Evolutionary conservation across 805 yeast genomes (phyloP).

Genomic region (Kodamaea kakaduensis): DNA sequence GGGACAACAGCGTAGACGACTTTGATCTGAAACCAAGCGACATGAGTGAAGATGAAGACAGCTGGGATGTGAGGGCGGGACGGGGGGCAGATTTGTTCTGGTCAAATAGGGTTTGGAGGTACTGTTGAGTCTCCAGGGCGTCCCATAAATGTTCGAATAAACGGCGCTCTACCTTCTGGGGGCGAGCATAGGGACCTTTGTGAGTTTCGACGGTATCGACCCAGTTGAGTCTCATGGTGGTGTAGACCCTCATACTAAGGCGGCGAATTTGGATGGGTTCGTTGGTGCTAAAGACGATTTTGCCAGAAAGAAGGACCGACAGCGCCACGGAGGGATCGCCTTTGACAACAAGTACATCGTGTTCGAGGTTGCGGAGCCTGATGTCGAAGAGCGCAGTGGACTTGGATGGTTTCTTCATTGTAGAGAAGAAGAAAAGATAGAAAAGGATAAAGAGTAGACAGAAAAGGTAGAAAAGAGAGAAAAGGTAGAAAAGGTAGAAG

Average conservation of each 20-base stretch:
- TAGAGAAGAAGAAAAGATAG: slow-evolving; percentile 3
- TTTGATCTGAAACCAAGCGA: slow-evolving; percentile 22
- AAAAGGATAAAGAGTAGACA: not conserved
- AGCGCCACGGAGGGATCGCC: slow-evolving; percentile 78
- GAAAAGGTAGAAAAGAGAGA: not conserved
- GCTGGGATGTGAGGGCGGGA: slow-evolving; percentile 9
- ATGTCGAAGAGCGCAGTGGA: slow-evolving; percentile 41
- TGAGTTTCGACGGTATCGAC: slow-evolving; percentile 48
- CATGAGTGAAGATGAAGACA: slow-evolving; percentile 14
- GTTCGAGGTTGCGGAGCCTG: slow-evolving; percentile 62
- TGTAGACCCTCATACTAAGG: slow-evolving; percentile 60
- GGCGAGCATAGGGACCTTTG: slow-evolving; percentile 44
- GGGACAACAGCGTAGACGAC: slow-evolving; percentile 28
- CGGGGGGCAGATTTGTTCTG: slow-evolving; percentile 33
- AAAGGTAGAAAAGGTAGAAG: not conserved
- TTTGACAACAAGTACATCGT: slow-evolving; percentile 74
- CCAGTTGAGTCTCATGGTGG: slow-evolving; percentile 65
- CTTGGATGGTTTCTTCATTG: slow-evolving; percentile 22
- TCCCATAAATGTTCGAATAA: slow-evolving; percentile 82
- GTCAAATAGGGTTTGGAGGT: slow-evolving; percentile 30
- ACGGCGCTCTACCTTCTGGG: slow-evolving; percentile 52
- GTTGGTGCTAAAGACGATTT: slow-evolving; percentile 65
- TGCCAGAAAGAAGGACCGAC: slow-evolving; percentile 71
- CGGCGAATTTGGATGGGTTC: slow-evolving; percentile 72
- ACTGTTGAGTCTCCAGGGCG: slow-evolving; percentile 50